phyloP scores from a whole-genome alignment of 345 rosid species.

The Melaleuca quinquenervia region DNA sequence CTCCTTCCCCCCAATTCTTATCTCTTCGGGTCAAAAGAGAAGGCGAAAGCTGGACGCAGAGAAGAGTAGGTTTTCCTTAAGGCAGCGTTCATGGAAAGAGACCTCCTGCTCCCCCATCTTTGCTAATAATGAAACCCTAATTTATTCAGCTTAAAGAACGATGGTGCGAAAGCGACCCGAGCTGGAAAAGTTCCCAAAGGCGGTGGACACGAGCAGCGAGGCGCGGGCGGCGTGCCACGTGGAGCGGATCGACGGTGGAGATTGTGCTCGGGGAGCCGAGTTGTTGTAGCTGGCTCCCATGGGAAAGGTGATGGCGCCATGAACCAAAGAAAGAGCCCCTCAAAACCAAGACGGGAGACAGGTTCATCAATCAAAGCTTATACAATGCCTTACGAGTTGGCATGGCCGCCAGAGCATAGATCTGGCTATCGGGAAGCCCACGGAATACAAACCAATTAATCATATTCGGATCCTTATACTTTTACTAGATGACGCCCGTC shows the following conservation, averaged over 20 bases:
- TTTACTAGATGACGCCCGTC: not conserved
- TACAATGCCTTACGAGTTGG: not conserved
- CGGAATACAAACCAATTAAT: not conserved
- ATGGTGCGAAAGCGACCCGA: not conserved
- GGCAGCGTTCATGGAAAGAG: not conserved
- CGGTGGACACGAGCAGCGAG: not conserved
- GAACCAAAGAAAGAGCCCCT: not conserved
- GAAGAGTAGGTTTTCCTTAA: not conserved
- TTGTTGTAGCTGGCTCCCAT: not conserved
- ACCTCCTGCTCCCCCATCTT: not conserved
- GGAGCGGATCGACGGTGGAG: not conserved
- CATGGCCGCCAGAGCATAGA: not conserved
- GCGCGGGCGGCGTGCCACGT: not conserved
- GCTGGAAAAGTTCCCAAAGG: not conserved
- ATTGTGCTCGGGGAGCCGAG: not conserved
- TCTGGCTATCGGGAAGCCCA: not conserved
- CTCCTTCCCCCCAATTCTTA: not conserved
- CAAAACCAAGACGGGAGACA: not conserved
- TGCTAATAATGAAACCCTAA: not conserved
- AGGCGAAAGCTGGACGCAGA: not conserved
- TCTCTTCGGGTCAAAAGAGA: not conserved
- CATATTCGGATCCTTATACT: not conserved
- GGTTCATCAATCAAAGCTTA: rapidly evolving
- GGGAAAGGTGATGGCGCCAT: not conserved
- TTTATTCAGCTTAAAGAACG: not conserved